Percentiles rank a stretch among this genome's conserved stretches.
These are phyloP conservation scores for Cicer pinnatifidum DNA, from an alignment of 306 rosid genomes.

Conservation along the genomic window DNA sequence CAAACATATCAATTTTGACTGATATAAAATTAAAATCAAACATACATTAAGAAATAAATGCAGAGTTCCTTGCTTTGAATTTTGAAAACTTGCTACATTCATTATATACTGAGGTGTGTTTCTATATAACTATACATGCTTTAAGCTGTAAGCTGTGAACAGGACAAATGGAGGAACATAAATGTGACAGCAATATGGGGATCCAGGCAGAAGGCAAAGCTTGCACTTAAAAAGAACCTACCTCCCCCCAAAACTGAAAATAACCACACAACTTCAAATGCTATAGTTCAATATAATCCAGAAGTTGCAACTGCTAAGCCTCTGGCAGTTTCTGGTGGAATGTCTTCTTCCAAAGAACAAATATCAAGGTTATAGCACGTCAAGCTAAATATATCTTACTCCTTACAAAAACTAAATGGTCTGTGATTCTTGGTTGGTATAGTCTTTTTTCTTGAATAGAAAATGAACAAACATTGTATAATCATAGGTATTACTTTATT, in stretches of 20 bases:
- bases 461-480: constrained; percentile 19
- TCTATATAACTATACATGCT: constrained; percentile 40
- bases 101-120: neutral
- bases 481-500: constrained; percentile 21
- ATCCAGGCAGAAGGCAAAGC: constrained; percentile 97
- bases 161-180: constrained; percentile 99
- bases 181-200: constrained; percentile 98
- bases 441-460: constrained; percentile 28
- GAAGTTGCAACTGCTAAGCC: constrained; percentile 69
- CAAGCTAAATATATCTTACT: constrained; percentile 27
- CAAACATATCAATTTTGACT: too few relatives aligned
- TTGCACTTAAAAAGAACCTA: constrained; percentile 73
- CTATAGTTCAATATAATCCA: constrained; percentile 48
- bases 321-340: constrained; percentile 56
- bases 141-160: constrained; percentile 57
- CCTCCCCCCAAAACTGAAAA: constrained; percentile 60
- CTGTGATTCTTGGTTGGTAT: constrained; percentile 14
- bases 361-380: constrained; percentile 64
- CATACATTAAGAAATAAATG: neutral
- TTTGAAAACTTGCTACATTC: constrained; percentile 25
- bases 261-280: constrained; percentile 52
- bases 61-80: constrained; percentile 17
- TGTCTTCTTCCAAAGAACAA: constrained; percentile 65
- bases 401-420: constrained; percentile 9
- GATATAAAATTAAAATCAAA: too few relatives aligned